Evolutionary conservation across 805 yeast species (phyloP), one percentile per base, ranked within the genome.

Genomic region (Barnettozyma salicaria): DNA sequence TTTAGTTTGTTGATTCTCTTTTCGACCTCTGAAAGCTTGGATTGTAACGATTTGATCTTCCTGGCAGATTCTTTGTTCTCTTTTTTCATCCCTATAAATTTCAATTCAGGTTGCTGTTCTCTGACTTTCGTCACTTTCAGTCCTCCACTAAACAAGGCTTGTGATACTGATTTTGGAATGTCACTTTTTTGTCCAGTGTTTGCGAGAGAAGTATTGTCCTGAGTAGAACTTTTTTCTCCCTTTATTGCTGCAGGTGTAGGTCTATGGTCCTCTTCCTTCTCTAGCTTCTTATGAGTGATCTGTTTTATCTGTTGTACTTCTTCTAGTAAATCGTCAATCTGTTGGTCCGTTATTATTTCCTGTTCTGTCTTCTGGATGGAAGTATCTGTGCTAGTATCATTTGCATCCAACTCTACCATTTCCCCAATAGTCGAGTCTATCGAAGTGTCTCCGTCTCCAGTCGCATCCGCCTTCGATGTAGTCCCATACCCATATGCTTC

Each of bases 1-100:
- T 57, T 53, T 13, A 67, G 39, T 40, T 66, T 67, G 6, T 45
- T 42, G 37, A 65, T 62, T 42, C 65, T 65, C 18, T 39, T 39
- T 1, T 55, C 45, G 14, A 66, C 45, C 21, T 60, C 55, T 12
- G 54, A 58, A 28, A 64, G 57, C 20, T 54, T 52, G 14, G 43
- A 44, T 36, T 65, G 62, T 18, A 65, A 39, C 9, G 51, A 41
- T 10, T 55, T 51, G 8, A 50, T 43, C 42, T 51, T 49, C 26
- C 36, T 38, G 4, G 26, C 37, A 0, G 52, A 37, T n/a, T 34
- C 38, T 4, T 36, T 33, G n/a, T 41, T 51, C 21, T 41, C 47
- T 24, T 47, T 46, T 16, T 47, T 39, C 12, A 48, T 30, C 1
- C 59, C 58, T 10, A 55, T 34, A 27, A 52, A 55, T 30, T 45